Evolutionary conservation across 768 basidiomycete species (phyloP).

Genomic region (Mycena venus): DNA sequence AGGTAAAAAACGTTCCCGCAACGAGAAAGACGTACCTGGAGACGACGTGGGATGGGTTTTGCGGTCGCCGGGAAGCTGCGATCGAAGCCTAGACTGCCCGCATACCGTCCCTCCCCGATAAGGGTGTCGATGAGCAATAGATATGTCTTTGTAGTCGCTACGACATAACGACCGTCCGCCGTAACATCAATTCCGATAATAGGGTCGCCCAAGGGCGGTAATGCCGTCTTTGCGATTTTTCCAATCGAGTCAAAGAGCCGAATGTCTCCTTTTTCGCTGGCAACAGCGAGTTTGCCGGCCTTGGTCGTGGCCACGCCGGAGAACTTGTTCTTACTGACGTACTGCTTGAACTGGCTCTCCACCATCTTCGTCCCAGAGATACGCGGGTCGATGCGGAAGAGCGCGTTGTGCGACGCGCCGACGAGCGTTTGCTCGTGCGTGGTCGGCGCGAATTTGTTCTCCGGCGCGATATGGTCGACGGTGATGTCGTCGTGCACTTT

Average conservation of each 20-base stretch:
- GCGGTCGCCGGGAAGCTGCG: slow-evolving; percentile 94
- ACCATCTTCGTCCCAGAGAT: slow-evolving; percentile 94
- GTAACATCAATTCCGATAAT: slow-evolving; percentile 96
- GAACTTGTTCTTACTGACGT: slow-evolving; percentile 94
- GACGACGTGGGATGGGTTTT: slow-evolving; percentile 90
- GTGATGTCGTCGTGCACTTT: slow-evolving; percentile 92
- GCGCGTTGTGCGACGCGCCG: slow-evolving; percentile 92
- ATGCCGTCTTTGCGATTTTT: slow-evolving; percentile 98
- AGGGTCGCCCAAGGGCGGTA: slow-evolving; percentile 95
- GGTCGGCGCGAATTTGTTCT: slow-evolving; percentile 95
- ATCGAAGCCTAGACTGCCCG: slow-evolving; percentile 90
- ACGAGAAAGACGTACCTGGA: slow-evolving; percentile 58
- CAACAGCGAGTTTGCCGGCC: slow-evolving; percentile 89
- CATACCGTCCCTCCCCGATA: slow-evolving; percentile 91
- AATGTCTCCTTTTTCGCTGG: slow-evolving; percentile 97
- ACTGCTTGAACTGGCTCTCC: slow-evolving; percentile 96
- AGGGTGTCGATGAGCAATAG: slow-evolving; percentile 94
- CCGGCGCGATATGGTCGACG: slow-evolving; percentile 92
- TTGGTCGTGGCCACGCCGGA: slow-evolving; percentile 93
- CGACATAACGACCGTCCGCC: slow-evolving; percentile 93
- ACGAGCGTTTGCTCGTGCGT: slow-evolving; percentile 94
- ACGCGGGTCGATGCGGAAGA: slow-evolving; percentile 98
- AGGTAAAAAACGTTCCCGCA: not conserved
- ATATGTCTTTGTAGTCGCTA: slow-evolving; percentile 96
- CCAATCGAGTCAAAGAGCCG: slow-evolving; percentile 95